Percentiles rank a stretch among this genome's conserved stretches.
Evolutionary conservation across 2,329 filamentous ascomycete species (phyloP).

Genomic region (Alternaria viburni): DNA sequence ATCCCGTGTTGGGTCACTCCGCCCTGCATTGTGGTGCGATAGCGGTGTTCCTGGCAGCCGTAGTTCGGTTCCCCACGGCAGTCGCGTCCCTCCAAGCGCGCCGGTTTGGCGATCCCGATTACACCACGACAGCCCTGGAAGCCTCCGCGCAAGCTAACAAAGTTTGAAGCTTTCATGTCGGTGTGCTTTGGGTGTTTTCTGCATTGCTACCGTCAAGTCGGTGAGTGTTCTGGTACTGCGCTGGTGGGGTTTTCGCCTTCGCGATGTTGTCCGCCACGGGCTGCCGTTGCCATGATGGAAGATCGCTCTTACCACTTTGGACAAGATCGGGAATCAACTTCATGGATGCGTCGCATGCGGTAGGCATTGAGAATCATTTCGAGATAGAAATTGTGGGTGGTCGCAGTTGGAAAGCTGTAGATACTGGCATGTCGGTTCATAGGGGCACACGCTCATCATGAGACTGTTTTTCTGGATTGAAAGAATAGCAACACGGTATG

Average conservation of each 20-base stretch:
- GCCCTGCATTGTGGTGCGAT: slow-evolving; percentile 2
- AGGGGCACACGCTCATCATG: background rate
- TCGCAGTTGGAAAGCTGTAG: background rate
- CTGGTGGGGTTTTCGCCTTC: background rate
- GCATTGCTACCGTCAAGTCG: background rate
- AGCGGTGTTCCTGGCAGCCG: slow-evolving; percentile 7
- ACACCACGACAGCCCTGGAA: slow-evolving; percentile 11
- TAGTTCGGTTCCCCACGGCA: slow-evolving; percentile 24
- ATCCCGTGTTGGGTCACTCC: slow-evolving; percentile 1
- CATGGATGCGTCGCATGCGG: background rate
- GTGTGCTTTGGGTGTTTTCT: background rate
- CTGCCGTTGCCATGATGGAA: background rate
- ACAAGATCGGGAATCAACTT: background rate
- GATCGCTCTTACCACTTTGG: background rate
- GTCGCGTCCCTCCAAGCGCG: slow-evolving; percentile 8
- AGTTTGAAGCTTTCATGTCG: background rate
- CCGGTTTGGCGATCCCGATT: slow-evolving; percentile 4
- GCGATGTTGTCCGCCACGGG: background rate
- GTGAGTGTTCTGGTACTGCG: background rate
- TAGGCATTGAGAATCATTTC: background rate
- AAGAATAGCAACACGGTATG: background rate
- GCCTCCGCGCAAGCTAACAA: background rate
- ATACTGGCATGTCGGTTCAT: background rate
- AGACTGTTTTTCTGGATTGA: background rate
- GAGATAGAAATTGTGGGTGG: background rate